These are phyloP conservation scores for Beauveria sp. DNA, from an alignment of 2,329 filamentous ascomycete species.

Conservation along the genomic window DNA sequence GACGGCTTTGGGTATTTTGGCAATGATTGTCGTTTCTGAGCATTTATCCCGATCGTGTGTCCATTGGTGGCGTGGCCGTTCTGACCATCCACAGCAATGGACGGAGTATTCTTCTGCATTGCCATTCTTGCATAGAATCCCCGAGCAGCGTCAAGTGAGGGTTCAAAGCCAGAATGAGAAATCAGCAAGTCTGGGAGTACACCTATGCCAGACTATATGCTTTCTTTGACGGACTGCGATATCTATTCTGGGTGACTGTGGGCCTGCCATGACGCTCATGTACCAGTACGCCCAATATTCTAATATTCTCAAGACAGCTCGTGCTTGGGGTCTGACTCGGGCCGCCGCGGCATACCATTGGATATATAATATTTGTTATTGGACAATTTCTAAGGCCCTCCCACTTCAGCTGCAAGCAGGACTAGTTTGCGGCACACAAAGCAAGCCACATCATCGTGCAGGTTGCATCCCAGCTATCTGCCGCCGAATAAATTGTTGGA, in stretches of 20 bases:
- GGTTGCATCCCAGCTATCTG: neutral
- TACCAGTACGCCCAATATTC: neutral
- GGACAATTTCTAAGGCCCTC: neutral
- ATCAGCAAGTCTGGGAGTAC: neutral
- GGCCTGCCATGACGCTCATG: neutral
- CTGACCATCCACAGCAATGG: neutral
- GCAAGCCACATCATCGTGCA: neutral
- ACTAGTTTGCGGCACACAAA: no score
- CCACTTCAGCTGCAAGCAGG: conserved; percentile 1
- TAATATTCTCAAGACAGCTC: neutral
- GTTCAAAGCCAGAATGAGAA: neutral
- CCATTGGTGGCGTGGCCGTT: neutral
- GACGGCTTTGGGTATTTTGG: neutral
- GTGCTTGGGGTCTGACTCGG: neutral
- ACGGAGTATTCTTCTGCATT: neutral
- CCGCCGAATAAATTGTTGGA: neutral
- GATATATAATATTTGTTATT: neutral
- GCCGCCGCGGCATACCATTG: neutral
- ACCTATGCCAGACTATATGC: neutral
- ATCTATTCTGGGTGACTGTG: neutral
- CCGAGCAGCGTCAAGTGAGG: neutral
- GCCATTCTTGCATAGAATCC: neutral
- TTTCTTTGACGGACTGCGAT: neutral
- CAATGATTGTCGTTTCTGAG: neutral
- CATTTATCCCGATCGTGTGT: neutral